Evolutionary conservation across 1,284 basidiomycete species (phyloP), one percentile per base, ranked within the genome.

Genomic region (Leccinum solheimii): DNA sequence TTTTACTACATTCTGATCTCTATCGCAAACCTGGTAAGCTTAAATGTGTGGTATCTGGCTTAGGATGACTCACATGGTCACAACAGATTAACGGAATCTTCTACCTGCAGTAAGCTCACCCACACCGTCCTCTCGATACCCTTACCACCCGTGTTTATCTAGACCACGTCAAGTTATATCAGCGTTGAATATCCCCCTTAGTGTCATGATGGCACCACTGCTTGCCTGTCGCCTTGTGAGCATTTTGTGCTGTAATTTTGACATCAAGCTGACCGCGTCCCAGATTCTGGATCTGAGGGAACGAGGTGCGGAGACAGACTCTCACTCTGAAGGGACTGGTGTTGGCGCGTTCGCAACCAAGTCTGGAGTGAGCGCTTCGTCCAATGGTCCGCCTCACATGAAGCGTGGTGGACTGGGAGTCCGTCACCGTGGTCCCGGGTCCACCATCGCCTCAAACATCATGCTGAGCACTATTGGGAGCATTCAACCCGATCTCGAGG

Each of bases 1-100:
- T 92, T 91, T 72, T 92, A 92, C 70, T 92, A 91, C 70, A 81
- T 92, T 62, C 74, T 92, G 65, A 92, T 92, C 69, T 91, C 90
- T 14, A 84, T 91, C 58, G 90, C 90, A 56, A 92, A 92, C 76
- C 76, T 92, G 69, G 81, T 83, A 58, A 49, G 64, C 62, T 36
- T 32, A 56, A 23, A 52, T 21, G 5, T 4, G 34, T 11, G 53
- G 21, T 51, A 26, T 55, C 8, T 38, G 8, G n/a, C 34, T 10
- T 30, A 34, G 23, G 16, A 48, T 57, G 10, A 14, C 56, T 71
- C 45, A 69, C 45, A 2, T 19, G 3, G 45, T 34, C 26, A 13
- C 13, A 48, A 43, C 61, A 83, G 82, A 75, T 91, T 72, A 92
- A 92, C 67, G 90, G 90, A 43, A 87, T 92, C 50, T 92, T 92